Evolutionary conservation across 2,329 filamentous ascomycete genomes (phyloP), one percentile per base, ranked within the genome.

Genomic region (Albifimbria verrucaria): DNA sequence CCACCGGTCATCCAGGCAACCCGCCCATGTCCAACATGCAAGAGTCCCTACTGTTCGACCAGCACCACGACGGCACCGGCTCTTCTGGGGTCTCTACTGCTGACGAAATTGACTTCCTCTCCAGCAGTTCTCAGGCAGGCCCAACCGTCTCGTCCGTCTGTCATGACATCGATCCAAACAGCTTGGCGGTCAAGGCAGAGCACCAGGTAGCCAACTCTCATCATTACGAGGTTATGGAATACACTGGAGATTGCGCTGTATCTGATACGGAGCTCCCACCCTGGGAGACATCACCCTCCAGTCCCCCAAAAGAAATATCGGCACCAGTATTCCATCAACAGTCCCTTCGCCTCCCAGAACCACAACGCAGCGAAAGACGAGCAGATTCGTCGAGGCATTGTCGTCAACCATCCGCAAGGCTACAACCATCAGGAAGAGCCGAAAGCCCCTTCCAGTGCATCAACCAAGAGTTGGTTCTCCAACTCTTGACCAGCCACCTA

Each of bases 261-360:
- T 78, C 76, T 3, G 75, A 79, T 55, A 73, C 74, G 36, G 76
- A 78, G 58, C 66, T 79, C n/a, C 68, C 76, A 9, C 67, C 25
- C 67, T 79, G 3, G 74, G 77, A 57, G 72, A 72, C n/a, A 77
- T 79, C 56, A 74, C 74, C n/a, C 59, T 78, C 23, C 70, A 71
- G 52, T 72, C 70, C 9, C 69, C 71, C 21, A 62, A 54, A 68
- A 52, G 63, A 63, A 45, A 57, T 47, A 18, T 41, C 39, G 41
- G 57, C 56, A 48, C 60, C 64, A 46, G 57, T 59, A 53, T 69
- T 66, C 23, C 61, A 68, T 43, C 68, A 65, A 21, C 59, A 10
- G 68, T 67, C 45, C 68, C 68, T 24, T 66, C 65, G 22, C 68
- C 66, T n/a, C 65, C 65, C 11, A 68, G 54, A 20, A 66, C 63